These are phyloP conservation scores for Talaromyces thailandensis DNA, from an alignment of 495 filamentous ascomycete species.

Conservation along the genomic window DNA sequence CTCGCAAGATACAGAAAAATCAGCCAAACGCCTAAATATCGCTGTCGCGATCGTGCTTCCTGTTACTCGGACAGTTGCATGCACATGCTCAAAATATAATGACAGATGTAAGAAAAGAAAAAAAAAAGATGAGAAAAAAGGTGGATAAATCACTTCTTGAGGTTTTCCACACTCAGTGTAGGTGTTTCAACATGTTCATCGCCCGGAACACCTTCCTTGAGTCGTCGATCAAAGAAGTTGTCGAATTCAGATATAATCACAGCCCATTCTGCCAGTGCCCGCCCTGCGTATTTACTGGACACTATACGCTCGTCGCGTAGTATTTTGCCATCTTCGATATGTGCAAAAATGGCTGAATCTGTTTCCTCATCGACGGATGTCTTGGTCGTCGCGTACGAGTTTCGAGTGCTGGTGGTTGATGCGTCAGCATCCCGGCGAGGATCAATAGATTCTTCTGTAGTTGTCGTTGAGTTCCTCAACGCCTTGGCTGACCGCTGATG, in stretches of 20 bases:
- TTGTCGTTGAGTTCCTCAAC: conserved; percentile 19
- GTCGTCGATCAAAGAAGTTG: conserved; percentile 81
- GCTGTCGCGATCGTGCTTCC: not conserved
- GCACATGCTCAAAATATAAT: not conserved
- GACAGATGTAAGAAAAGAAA: not conserved
- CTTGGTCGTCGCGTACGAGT: conserved; percentile 5
- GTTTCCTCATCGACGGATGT: conserved; percentile 8
- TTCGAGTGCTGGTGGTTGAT: conserved; percentile 1
- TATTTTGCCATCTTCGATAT: not conserved
- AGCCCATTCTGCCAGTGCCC: conserved; percentile 88
- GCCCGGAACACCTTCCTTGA: conserved; percentile 71
- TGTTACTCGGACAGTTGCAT: not conserved
- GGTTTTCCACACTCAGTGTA: conserved; percentile 73
- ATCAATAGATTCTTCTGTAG: conserved; percentile 12
- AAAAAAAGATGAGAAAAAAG: not conserved
- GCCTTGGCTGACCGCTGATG: conserved; percentile 18
- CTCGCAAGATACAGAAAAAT: not conserved
- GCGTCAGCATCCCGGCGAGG: not conserved
- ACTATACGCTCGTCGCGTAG: conserved; percentile 18
- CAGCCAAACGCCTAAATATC: not conserved
- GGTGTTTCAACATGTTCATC: conserved; percentile 81
- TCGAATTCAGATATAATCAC: conserved; percentile 80
- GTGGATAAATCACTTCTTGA: conserved; percentile 42
- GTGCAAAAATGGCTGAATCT: not conserved
- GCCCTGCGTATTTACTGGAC: conserved; percentile 66